phyloP scores from a whole-genome alignment of 2,329 filamentous ascomycete genomes.

The Bipolaris victoriae region DNA sequence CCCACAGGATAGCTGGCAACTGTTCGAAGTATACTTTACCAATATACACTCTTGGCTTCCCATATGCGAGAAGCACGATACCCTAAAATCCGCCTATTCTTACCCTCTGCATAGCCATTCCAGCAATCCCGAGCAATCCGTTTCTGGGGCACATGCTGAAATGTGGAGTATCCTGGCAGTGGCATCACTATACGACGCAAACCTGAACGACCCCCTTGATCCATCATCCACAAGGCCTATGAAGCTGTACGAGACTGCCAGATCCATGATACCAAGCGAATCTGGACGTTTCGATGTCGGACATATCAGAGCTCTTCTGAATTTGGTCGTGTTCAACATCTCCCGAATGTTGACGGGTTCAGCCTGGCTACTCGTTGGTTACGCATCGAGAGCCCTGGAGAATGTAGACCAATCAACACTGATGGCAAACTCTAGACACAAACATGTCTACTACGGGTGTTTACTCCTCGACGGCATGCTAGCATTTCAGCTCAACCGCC shows the following conservation, averaged over 20 bases:
- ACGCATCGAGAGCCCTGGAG: constrained; percentile 63
- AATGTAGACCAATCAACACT: constrained; percentile 48
- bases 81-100: constrained; percentile 64
- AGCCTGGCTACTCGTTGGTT: constrained; percentile 70
- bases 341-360: constrained; percentile 61
- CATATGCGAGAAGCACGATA: constrained; percentile 69
- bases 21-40: constrained; percentile 75
- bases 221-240: constrained; percentile 17
- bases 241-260: constrained; percentile 37
- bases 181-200: constrained; percentile 42
- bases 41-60: constrained; percentile 81
- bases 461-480: constrained; percentile 68
- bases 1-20: constrained; percentile 62
- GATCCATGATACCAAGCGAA: constrained; percentile 41
- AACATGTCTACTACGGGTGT: constrained; percentile 61
- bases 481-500: constrained; percentile 58
- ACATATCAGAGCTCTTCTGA: constrained; percentile 52
- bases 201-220: constrained; percentile 6
- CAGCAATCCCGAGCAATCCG: constrained; percentile 25
- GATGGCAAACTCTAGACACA: constrained; percentile 41
- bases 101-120: constrained; percentile 56
- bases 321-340: constrained; percentile 68
- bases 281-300: constrained; percentile 45
- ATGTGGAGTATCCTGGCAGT: constrained; percentile 55
- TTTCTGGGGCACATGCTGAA: constrained; percentile 51